Evolutionary conservation across 2,329 filamentous ascomycete species (phyloP).

Genomic region (Zymoseptoria tritici): DNA sequence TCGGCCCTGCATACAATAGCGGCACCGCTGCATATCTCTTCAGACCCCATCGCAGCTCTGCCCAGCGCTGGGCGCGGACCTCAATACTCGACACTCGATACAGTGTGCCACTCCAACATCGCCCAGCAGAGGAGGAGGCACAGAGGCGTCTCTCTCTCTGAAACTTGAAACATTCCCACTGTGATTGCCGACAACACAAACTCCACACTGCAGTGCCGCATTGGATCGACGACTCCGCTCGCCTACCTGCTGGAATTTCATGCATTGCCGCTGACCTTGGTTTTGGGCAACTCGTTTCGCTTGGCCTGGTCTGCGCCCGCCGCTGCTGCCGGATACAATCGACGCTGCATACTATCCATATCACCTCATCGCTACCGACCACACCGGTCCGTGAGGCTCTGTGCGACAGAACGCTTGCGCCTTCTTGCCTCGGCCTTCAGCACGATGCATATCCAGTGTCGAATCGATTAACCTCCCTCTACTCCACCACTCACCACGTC

Average conservation of each 20-base stretch:
- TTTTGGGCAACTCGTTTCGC: not conserved
- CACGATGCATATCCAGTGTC: slow-evolving; percentile 18
- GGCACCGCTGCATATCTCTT: not conserved
- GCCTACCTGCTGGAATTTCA: not conserved
- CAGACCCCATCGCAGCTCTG: not conserved
- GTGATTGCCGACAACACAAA: not conserved
- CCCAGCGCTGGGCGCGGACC: not conserved
- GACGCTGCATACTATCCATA: not conserved
- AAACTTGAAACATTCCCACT: not conserved
- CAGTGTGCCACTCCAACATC: not conserved
- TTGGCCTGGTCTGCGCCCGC: not conserved
- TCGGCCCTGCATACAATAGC: not conserved
- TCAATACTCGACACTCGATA: not conserved
- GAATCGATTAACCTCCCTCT: slow-evolving; percentile 15
- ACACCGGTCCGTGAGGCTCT: not conserved
- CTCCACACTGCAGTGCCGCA: not conserved
- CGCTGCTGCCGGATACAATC: not conserved
- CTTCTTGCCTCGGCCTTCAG: not conserved
- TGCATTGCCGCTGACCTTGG: not conserved
- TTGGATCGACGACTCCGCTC: not conserved
- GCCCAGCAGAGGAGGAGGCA: not conserved
- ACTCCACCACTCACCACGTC: slow-evolving; percentile 13
- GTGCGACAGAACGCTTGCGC: not conserved
- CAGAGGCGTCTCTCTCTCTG: not conserved
- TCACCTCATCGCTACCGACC: not conserved